Conservation (phyloP, 2,329 filamentous ascomycete genomes). For the Albophoma yamanashiensis region DNA sequence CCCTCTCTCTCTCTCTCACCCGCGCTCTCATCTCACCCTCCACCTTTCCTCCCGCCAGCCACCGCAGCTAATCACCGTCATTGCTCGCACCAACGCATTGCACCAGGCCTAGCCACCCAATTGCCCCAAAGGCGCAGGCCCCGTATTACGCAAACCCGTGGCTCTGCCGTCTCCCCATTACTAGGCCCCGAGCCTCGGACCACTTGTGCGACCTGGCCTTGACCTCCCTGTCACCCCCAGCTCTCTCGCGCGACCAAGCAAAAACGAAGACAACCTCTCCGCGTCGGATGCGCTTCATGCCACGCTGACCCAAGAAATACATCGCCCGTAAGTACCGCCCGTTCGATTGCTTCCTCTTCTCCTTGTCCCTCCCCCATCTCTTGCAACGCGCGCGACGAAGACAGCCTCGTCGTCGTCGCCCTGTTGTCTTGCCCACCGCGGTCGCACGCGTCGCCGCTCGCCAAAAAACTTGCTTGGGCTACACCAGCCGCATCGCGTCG, state of each 20-base stretch:
- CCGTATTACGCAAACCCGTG: conserved; percentile 13
- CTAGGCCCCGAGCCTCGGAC: conserved; percentile 9
- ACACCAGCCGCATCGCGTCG: conserved; percentile 12
- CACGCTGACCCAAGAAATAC: conserved; percentile 17
- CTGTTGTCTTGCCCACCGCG: conserved; percentile 2
- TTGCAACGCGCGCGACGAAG: conserved; percentile 1
- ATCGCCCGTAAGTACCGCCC: conserved; percentile 6
- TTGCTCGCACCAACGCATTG: neutral
- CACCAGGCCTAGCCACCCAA: conserved; percentile 1
- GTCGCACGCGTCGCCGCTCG: conserved; percentile 7
- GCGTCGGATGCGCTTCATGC: conserved; percentile 12
- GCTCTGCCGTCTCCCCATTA: conserved; percentile 7
- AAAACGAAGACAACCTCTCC: conserved; percentile 8
- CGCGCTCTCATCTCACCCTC: neutral
- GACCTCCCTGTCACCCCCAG: conserved; percentile 8
- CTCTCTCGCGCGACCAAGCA: conserved; percentile 8
- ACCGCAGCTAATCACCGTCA: conserved; percentile 1
- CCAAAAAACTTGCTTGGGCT: conserved; percentile 6
- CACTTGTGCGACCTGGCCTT: conserved; percentile 12
- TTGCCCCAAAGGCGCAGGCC: conserved; percentile 5
- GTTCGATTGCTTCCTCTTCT: conserved; percentile 2
- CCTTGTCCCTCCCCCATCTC: conserved; percentile 1
- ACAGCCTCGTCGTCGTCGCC: conserved; percentile 1
- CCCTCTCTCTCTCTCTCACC: neutral
- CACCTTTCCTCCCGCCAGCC: neutral